Conservation (phyloP, 1,284 basidiomycete genomes). For the Malassezia nana region DNA sequence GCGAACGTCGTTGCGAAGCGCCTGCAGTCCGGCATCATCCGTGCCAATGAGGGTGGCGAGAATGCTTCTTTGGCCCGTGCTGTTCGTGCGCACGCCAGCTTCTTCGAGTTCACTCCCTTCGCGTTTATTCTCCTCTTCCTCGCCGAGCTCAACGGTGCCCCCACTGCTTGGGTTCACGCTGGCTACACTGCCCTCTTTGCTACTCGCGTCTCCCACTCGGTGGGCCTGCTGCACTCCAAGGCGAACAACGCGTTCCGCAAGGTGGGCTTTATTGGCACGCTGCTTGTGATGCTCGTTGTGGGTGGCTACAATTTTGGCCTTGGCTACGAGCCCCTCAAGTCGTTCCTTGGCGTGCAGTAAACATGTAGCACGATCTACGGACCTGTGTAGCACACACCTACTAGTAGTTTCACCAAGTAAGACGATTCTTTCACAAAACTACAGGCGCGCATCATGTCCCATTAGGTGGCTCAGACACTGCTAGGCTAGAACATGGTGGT, state of each 20-base stretch:
- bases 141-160: slow-evolving; percentile 48
- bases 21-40: slow-evolving; percentile 15
- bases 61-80: background rate
- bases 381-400: no score
- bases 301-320: slow-evolving; percentile 46
- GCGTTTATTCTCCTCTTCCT: slow-evolving; percentile 47
- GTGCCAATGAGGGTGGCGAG: slow-evolving; percentile 17
- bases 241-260: slow-evolving; percentile 20
- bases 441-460: background rate
- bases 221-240: slow-evolving; percentile 28
- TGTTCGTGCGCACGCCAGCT: slow-evolving; percentile 44
- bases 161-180: slow-evolving; percentile 43
- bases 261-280: slow-evolving; percentile 31
- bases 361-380: no score
- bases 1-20: slow-evolving; percentile 32
- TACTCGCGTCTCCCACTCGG: slow-evolving; percentile 33
- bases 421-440: background rate
- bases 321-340: slow-evolving; percentile 46
- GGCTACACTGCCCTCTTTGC: slow-evolving; percentile 42
- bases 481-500: slow-evolving; percentile 14
- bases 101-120: slow-evolving; percentile 38
- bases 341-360: slow-evolving; percentile 45
- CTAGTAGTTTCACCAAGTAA: background rate
- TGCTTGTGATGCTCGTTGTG: slow-evolving; percentile 28
- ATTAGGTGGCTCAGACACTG: background rate